These are phyloP conservation scores for Cucurbita maxima DNA, from an alignment of 306 rosid species.

Conservation along the genomic window DNA sequence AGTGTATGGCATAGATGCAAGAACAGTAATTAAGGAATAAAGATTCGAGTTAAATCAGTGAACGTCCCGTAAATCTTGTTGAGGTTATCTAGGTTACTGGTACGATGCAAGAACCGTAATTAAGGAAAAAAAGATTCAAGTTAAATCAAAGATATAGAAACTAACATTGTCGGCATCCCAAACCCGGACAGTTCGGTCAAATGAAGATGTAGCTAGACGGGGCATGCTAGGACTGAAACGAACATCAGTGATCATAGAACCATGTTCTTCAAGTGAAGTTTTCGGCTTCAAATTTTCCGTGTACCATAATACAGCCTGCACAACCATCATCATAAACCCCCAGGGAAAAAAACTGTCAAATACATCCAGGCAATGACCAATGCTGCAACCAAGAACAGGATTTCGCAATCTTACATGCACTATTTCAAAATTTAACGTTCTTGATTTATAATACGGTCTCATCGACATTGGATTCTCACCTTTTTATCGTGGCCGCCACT, in stretches of 20 bases:
- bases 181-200: slow-evolving; percentile 90
- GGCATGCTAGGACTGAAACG: slow-evolving; percentile 88
- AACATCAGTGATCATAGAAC: slow-evolving; percentile 74
- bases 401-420: background rate
- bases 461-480: slow-evolving; percentile 24
- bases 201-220: slow-evolving; percentile 90
- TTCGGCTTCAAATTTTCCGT: slow-evolving; percentile 64
- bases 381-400: background rate
- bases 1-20: background rate
- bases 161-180: slow-evolving; percentile 98
- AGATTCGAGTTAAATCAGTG: background rate
- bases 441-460: background rate
- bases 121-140: background rate
- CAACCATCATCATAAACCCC: slow-evolving; percentile 8
- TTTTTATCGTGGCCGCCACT: slow-evolving; percentile 98
- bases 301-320: slow-evolving; percentile 83
- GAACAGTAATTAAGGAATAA: background rate
- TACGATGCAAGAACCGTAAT: background rate
- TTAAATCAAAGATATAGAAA: slow-evolving; percentile 8
- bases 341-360: background rate
- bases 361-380: background rate
- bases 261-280: slow-evolving; percentile 72
- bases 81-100: background rate
- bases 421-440: background rate
- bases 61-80: no score